Evolutionary conservation across 805 yeast species (phyloP), one percentile per base, ranked within the genome.

Genomic region (Wickerhamiella azyma): DNA sequence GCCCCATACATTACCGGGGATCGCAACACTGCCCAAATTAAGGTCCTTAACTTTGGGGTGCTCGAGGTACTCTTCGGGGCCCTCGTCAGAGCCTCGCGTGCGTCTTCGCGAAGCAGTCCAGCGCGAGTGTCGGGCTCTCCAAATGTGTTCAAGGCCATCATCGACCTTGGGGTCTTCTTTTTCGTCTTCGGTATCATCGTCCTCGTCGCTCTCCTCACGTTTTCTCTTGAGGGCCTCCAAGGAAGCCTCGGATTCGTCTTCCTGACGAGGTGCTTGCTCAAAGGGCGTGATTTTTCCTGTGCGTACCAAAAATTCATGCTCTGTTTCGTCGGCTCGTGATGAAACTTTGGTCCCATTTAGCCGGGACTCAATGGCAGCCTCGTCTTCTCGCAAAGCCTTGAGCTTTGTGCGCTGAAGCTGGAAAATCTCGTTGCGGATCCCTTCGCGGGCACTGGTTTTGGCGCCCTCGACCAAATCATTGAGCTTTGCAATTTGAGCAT

Each of bases 251-350:
- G 18, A 41, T 11, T 28, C 37, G 2, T 35, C 33, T n/a, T 28
- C 35, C 6, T 38, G 41, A 8, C 38, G 45, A 19, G 40, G 36
- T 70, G 75, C 64, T 26, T 75, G 74, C 9, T 96, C 94, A 67
- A 92, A 92, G 0, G 97, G 97, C 0, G 98, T 92, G 47, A 86
- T 76, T 59, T 85, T 79, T 26, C 98, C 98, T 0, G 89, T 88
- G 52, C 98, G 70, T 0, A 92, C 75, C 50, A 92, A 67, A 57
- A 63, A 88, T 43, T 88, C 96, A 47, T 75, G 75, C 56, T 81
- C 82, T 0, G 85, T 64, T 57, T 92, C 97, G n/a, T 74, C 82
- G 0, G 81, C 76, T 6, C 73, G 66, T 51, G 58, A 47, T 40
- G 28, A 26, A 9, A 10, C 14, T 5, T 26, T 26, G 13, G 66